A percentile compares a stretch with the other conserved stretches of the same genome.
phyloP scores from a whole-genome alignment of 306 rosid species.

The Lupinus albus region DNA sequence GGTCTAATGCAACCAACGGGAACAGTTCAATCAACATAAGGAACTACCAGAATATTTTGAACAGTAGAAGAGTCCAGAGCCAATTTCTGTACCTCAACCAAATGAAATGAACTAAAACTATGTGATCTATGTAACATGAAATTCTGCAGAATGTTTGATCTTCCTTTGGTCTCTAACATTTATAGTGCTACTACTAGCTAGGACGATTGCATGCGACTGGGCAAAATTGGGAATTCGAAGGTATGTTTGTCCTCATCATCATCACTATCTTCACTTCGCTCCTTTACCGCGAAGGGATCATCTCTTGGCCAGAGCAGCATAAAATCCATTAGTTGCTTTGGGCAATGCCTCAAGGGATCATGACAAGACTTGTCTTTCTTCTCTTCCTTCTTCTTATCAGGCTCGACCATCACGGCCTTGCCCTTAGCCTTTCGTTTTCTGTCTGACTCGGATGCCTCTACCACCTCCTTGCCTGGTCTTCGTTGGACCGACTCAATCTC shows the following conservation, averaged over 20 bases:
- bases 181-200: neutral
- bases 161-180: neutral
- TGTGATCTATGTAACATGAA: neutral
- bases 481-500: neutral
- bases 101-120: neutral
- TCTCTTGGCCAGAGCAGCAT: neutral
- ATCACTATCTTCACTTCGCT: neutral
- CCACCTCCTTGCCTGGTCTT: neutral
- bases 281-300: neutral
- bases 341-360: neutral
- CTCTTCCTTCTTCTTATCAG: neutral
- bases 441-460: too few relatives aligned
- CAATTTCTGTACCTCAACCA: neutral
- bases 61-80: neutral
- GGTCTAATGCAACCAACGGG: neutral
- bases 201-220: too few relatives aligned
- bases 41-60: neutral
- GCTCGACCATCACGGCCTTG: neutral
- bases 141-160: neutral
- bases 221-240: too few relatives aligned
- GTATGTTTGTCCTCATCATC: too few relatives aligned
- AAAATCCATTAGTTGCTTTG: constrained; percentile 26
- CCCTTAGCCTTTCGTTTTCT: too few relatives aligned
- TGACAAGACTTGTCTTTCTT: too few relatives aligned
- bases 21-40: neutral